These are phyloP conservation scores for Apophysomyces trapeziformis DNA, from an alignment of 371 early-diverging fungal genomes.

Conservation along the genomic window DNA sequence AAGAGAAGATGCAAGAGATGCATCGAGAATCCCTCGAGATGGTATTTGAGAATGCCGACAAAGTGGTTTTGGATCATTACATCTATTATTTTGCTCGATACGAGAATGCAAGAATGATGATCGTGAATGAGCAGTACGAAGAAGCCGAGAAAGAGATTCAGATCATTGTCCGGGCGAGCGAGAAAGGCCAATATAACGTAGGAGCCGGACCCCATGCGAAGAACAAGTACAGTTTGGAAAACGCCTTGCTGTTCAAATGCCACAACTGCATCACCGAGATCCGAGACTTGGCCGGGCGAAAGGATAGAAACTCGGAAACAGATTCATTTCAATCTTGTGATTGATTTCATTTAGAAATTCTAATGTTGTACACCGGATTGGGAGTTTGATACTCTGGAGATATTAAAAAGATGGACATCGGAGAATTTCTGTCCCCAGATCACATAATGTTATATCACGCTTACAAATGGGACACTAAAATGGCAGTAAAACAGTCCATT, in stretches of 20 bases:
- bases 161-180: slow-evolving; percentile 24
- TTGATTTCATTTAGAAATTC: not conserved
- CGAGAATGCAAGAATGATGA: slow-evolving; percentile 51
- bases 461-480: slow-evolving; percentile 9
- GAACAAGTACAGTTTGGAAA: slow-evolving; percentile 42
- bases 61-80: slow-evolving; percentile 57
- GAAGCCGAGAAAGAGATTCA: slow-evolving; percentile 43
- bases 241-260: slow-evolving; percentile 33
- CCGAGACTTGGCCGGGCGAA: slow-evolving; percentile 8
- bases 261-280: slow-evolving; percentile 36
- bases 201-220: slow-evolving; percentile 33
- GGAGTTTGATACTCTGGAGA: slow-evolving; percentile 4
- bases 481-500: not conserved
- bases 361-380: not conserved
- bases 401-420: slow-evolving; percentile 1
- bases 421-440: not conserved
- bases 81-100: slow-evolving; percentile 56
- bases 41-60: slow-evolving; percentile 34
- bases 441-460: slow-evolving; percentile 4
- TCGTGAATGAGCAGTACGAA: slow-evolving; percentile 36
- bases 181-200: slow-evolving; percentile 25
- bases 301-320: slow-evolving; percentile 5
- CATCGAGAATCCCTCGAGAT: slow-evolving; percentile 30
- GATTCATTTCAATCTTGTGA: slow-evolving; percentile 7
- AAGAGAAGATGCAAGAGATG: slow-evolving; percentile 13